phyloP scores from a whole-genome alignment of 164 flowering plant genomes.

The Platanus orientalis region DNA sequence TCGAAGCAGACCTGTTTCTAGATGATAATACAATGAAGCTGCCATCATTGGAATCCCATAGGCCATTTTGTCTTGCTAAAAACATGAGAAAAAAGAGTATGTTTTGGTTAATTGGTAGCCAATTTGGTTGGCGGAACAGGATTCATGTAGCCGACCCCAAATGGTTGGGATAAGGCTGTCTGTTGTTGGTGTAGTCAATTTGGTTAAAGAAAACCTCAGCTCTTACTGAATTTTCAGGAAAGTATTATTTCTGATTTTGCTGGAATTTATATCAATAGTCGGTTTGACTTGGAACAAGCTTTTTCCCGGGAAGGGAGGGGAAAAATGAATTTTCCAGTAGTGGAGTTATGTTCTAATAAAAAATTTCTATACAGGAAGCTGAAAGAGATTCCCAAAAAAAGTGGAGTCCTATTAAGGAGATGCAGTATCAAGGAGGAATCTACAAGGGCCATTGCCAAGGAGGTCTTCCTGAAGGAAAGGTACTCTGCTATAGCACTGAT shows the following conservation, averaged over 20 bases:
- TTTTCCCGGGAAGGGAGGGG: too few relatives aligned
- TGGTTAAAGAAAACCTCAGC: background rate
- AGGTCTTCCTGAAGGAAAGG: slow-evolving; percentile 99
- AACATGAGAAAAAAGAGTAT: too few relatives aligned
- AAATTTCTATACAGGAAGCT: slow-evolving; percentile 51
- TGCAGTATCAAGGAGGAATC: slow-evolving; percentile 75
- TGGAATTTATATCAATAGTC: background rate
- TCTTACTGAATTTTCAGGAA: background rate
- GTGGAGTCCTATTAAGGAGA: slow-evolving; percentile 76
- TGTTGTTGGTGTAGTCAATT: too few relatives aligned
- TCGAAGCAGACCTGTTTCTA: too few relatives aligned
- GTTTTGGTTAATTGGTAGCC: too few relatives aligned
- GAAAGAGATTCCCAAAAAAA: slow-evolving; percentile 72
- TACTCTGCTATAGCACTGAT: slow-evolving; percentile 17
- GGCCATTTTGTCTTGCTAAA: too few relatives aligned
- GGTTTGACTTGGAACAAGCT: background rate
- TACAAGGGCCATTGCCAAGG: slow-evolving; percentile 84
- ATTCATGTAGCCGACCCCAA: too few relatives aligned
- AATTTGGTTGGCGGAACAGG: too few relatives aligned
- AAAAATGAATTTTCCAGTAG: background rate
- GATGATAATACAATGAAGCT: too few relatives aligned
- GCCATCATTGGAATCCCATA: too few relatives aligned
- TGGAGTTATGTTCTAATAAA: background rate
- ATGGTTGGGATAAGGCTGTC: too few relatives aligned
- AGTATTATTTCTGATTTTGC: background rate